A percentile compares a stretch with the other conserved stretches of the same genome.
Evolutionary conservation across 139 green algal species (phyloP).

Genomic region (Chlamydomonas asymmetrica): DNA sequence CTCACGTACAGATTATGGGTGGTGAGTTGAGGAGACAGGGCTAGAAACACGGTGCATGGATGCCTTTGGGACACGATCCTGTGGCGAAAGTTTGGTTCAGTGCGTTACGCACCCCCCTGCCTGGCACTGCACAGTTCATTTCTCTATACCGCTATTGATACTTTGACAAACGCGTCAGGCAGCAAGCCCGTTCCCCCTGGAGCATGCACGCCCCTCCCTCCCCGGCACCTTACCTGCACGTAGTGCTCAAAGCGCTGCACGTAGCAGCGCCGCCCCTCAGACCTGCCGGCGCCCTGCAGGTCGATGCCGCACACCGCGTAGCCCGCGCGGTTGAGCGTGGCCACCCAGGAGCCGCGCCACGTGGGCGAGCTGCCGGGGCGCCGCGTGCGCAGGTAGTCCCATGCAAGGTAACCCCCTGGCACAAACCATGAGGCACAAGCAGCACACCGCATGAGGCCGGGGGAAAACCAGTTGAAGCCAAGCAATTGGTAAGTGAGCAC

Average conservation of each 20-base stretch:
- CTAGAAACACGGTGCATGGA: no score
- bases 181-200: not conserved
- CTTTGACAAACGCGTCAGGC: not conserved
- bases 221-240: not conserved
- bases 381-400: conserved; percentile 26
- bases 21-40: no score
- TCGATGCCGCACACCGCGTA: conserved; percentile 36
- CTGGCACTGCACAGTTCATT: no score
- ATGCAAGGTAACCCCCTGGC: conserved; percentile 21
- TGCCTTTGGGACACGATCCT: no score
- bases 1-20: no score
- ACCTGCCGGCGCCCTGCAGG: conserved; percentile 23
- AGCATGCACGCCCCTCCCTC: not conserved
- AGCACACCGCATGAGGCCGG: no score
- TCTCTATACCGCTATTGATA: no score
- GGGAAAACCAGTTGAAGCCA: not conserved
- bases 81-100: no score
- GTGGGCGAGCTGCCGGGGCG: conserved; percentile 9
- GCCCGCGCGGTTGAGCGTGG: conserved; percentile 16
- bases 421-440: not conserved
- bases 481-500: not conserved
- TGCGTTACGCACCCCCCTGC: no score
- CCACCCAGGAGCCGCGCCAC: conserved; percentile 15
- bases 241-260: conserved; percentile 31
- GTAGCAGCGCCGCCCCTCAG: conserved; percentile 18